These are phyloP conservation scores for Podospora sp. DNA, from an alignment of 495 filamentous ascomycete species.

Conservation along the genomic window DNA sequence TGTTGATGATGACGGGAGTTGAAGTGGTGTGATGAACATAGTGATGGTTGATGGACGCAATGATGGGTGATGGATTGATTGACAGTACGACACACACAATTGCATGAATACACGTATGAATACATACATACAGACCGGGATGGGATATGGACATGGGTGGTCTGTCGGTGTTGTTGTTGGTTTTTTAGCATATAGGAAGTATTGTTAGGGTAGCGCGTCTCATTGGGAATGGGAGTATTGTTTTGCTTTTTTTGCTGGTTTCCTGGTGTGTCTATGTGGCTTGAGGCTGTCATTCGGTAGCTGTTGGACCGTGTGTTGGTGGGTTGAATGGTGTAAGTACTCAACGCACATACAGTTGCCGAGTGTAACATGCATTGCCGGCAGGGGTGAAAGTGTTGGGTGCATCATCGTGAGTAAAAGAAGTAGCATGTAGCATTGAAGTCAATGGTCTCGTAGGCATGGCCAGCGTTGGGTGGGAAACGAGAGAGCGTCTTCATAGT, in stretches of 20 bases:
- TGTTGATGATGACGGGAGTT: neutral
- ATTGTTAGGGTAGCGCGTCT: neutral
- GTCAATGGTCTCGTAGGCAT: too few relatives aligned
- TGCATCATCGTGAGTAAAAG: too few relatives aligned
- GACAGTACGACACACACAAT: neutral
- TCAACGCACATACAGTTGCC: neutral
- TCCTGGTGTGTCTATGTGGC: neutral
- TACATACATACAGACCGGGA: neutral
- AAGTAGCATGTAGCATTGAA: too few relatives aligned
- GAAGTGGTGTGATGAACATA: too few relatives aligned
- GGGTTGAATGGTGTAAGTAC: neutral
- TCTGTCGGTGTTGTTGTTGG: neutral
- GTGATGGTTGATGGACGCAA: neutral
- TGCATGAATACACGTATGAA: neutral
- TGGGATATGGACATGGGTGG: neutral
- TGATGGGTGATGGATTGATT: neutral
- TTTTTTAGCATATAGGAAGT: neutral
- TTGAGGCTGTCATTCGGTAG: too few relatives aligned
- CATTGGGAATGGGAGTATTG: neutral
- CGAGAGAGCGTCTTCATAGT: too few relatives aligned
- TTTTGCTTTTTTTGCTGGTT: neutral
- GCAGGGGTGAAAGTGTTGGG: too few relatives aligned
- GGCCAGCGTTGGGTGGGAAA: too few relatives aligned
- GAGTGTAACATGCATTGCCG: neutral
- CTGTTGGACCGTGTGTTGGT: neutral